phyloP scores from a whole-genome alignment of 495 filamentous ascomycete species.

The Hypoxylon fragiforme region DNA sequence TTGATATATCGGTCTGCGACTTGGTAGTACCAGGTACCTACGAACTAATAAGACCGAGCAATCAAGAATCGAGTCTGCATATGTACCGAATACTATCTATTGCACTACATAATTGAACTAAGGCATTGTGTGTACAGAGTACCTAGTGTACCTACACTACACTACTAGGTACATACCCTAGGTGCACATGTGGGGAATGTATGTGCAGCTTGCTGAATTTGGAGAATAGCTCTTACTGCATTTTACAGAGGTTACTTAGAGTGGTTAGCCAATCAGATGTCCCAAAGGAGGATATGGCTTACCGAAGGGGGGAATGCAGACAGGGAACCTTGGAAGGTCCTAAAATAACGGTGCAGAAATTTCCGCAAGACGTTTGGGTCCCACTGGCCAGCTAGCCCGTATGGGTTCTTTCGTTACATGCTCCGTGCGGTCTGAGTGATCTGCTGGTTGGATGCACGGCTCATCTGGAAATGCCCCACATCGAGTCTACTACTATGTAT shows the following conservation, averaged over 20 bases:
- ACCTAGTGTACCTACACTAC: too few species aligned
- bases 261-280: constrained; percentile 11
- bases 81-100: too few species aligned
- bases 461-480: constrained; percentile 12
- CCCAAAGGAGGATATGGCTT: constrained; percentile 19
- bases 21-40: constrained; percentile 15
- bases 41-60: too few species aligned
- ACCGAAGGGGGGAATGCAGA: constrained; percentile 35
- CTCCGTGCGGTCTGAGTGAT: constrained; percentile 24
- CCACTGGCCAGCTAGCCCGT: constrained; percentile 9
- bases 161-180: too few species aligned
- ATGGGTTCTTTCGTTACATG: constrained; percentile 3
- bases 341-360: constrained; percentile 39
- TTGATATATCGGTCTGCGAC: background rate
- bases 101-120: too few species aligned
- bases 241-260: too few species aligned
- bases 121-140: too few species aligned
- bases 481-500: too few species aligned
- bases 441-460: constrained; percentile 18
- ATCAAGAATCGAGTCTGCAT: too few species aligned
- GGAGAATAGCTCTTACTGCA: constrained; percentile 5
- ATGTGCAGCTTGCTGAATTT: constrained; percentile 12
- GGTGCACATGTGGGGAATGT: constrained; percentile 10
- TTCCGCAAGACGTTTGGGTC: constrained; percentile 26
- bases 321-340: constrained; percentile 17